Conservation (phyloP, 768 basidiomycete species). For the Tylopilus cervinicoccineus region DNA sequence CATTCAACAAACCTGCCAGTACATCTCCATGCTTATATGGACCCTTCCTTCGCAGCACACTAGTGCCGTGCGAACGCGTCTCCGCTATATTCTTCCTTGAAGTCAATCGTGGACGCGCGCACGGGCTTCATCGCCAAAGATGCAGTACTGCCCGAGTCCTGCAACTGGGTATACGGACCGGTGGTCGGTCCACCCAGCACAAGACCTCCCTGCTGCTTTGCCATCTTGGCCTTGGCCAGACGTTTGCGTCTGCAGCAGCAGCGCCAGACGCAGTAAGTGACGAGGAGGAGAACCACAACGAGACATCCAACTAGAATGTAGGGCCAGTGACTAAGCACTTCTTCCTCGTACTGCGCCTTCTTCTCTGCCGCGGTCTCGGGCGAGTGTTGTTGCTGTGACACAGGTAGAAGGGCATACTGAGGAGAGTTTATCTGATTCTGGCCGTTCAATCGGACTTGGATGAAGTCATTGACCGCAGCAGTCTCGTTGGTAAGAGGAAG, state of each 20-base stretch:
- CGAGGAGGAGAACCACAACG: slow-evolving; percentile 40
- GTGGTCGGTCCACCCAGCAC: background rate
- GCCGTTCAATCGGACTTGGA: slow-evolving; percentile 56
- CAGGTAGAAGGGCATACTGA: slow-evolving; percentile 58
- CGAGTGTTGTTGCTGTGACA: slow-evolving; percentile 53
- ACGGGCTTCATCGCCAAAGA: slow-evolving; percentile 30
- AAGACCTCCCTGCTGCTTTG: slow-evolving; percentile 16
- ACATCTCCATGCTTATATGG: background rate
- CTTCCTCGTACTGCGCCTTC: slow-evolving; percentile 61
- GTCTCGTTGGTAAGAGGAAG: slow-evolving; percentile 51
- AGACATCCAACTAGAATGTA: slow-evolving; percentile 65
- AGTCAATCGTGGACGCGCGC: slow-evolving; percentile 16
- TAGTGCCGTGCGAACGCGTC: slow-evolving; percentile 16
- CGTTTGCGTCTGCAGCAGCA: slow-evolving; percentile 51
- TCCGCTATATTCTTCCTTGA: slow-evolving; percentile 13
- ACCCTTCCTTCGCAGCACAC: background rate
- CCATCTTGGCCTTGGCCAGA: slow-evolving; percentile 21
- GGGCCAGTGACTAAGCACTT: slow-evolving; percentile 67
- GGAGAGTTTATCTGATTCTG: slow-evolving; percentile 51
- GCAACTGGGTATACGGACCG: slow-evolving; percentile 23
- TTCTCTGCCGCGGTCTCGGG: slow-evolving; percentile 62
- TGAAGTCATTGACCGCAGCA: slow-evolving; percentile 62
- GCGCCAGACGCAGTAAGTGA: slow-evolving; percentile 52
- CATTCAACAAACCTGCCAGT: slow-evolving; percentile 7
- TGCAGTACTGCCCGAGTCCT: slow-evolving; percentile 27